Conservation (phyloP, 768 basidiomycete species). For the Leccinum disarticulatum region DNA sequence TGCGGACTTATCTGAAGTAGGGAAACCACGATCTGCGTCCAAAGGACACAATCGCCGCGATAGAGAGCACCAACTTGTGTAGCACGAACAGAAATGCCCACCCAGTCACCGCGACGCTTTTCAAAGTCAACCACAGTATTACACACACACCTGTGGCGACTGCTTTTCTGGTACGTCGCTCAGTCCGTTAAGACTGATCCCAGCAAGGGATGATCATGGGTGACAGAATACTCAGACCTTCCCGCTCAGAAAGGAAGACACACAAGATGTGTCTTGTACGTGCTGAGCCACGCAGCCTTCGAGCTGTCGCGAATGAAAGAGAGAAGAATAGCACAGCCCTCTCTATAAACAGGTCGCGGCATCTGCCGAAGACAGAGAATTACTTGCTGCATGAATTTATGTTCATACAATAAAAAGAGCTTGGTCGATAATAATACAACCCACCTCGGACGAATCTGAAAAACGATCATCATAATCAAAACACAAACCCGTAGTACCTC, state of each 20-base stretch:
- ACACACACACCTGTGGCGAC: conserved; percentile 8
- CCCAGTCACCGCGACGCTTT: conserved; percentile 29
- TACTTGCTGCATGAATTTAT: too few relatives aligned
- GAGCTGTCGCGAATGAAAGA: conserved; percentile 20
- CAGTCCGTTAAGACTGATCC: conserved; percentile 27
- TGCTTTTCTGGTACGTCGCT: conserved; percentile 32
- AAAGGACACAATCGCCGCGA: conserved; percentile 18
- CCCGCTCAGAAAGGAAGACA: conserved; percentile 31
- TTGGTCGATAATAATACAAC: neutral
- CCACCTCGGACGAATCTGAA: neutral
- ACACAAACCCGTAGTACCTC: neutral
- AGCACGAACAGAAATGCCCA: conserved; percentile 6
- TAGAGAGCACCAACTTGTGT: conserved; percentile 14
- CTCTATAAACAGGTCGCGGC: neutral
- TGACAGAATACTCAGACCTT: conserved; percentile 35
- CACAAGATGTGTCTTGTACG: conserved; percentile 20
- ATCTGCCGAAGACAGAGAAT: neutral
- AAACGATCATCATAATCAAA: neutral
- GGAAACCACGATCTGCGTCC: conserved; percentile 12
- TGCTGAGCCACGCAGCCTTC: conserved; percentile 32
- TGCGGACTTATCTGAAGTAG: neutral
- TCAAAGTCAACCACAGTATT: conserved; percentile 21
- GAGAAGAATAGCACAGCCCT: neutral
- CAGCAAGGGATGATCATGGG: conserved; percentile 30
- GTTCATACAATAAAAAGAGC: too few relatives aligned